A percentile compares a stretch with the other conserved stretches of the same genome.
These are phyloP conservation scores for Torrubiellomyces zombiae DNA, from an alignment of 2,329 filamentous ascomycete species.

Conservation along the genomic window DNA sequence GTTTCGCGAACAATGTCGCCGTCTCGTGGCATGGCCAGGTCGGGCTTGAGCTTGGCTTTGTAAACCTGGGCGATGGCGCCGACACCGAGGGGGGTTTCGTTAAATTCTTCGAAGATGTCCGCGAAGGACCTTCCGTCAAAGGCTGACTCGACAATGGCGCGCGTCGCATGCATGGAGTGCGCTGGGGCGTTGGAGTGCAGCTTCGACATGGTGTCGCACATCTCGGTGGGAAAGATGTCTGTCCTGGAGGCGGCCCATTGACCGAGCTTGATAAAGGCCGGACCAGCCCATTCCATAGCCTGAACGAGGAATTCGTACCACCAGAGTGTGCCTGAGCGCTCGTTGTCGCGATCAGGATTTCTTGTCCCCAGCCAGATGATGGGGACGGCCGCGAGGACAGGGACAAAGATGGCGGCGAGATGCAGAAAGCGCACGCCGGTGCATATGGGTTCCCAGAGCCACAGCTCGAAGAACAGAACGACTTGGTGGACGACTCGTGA, in stretches of 20 bases:
- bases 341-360: conserved; percentile 47
- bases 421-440: conserved; percentile 82
- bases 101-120: conserved; percentile 91
- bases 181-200: conserved; percentile 89
- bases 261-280: conserved; percentile 95
- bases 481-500: conserved; percentile 39
- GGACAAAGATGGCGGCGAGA: conserved; percentile 75
- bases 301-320: conserved; percentile 84
- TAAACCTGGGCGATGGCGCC: conserved; percentile 97
- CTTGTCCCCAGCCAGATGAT: conserved; percentile 62
- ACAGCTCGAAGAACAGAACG: conserved; percentile 51
- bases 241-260: conserved; percentile 96
- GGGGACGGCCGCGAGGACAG: conserved; percentile 68
- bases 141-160: conserved; percentile 60
- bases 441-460: conserved; percentile 70
- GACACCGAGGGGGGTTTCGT: conserved; percentile 76
- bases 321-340: conserved; percentile 71
- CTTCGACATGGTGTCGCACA: conserved; percentile 88
- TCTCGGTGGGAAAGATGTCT: conserved; percentile 85
- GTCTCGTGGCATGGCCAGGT: conserved; percentile 48
- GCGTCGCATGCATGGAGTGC: conserved; percentile 68
- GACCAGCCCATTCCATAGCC: conserved; percentile 83
- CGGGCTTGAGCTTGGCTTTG: conserved; percentile 76
- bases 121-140: conserved; percentile 69
- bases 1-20: conserved; percentile 29